Base-by-base conservation (phyloP, 371 early-diverging fungal genomes). In the Lichtheimia hyalospora region DNA sequence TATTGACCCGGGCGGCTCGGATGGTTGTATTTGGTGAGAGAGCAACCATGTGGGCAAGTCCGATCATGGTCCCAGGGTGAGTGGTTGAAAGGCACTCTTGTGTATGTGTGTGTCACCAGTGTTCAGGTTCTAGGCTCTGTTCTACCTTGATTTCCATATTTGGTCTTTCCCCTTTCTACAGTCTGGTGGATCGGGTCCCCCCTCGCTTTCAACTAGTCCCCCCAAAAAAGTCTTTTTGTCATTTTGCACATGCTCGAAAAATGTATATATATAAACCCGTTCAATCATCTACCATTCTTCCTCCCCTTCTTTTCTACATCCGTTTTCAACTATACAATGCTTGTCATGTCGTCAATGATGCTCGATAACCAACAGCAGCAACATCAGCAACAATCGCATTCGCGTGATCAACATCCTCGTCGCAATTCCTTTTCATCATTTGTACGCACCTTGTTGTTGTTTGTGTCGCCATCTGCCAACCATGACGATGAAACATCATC, bases 401-500 rank as follows among this genome's bases (percentile, higher is more conserved):
- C 16, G 41, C 27, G 14, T 8, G 16, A 28, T 5, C 34, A 39
- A 34, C 34, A 44, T 24, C 24, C 48, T 42, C 63, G 59, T 27
- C 60, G 56, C 14, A 44, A 62, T 25, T 63, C 58, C 20, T 62
- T 55, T 49, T 58, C 61, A 53, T 61, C 60, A 2, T 60, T 65
- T 40, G 57, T 65, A 2, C 57, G 59, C 43, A 64, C 58, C 24
- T 55, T 60, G 49, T 52, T 61, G 16, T 42, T 65, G 7, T 51
- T 65, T 42, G 51, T 61, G 23, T 61, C 61, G 28, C 64, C 60
- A 10, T 60, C 59, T 21, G 24, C 27, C 52, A 15, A 59, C 21
- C 24, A 41, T 24, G 64, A 55, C 7, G 51, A 54, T 23, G 46
- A 53, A 15, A 52, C 43, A 7, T 57, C 57, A 13, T 28, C 57